Evolutionary conservation across 371 early-diverging fungal species (phyloP).

Genomic region (Mycotypha africana): DNA sequence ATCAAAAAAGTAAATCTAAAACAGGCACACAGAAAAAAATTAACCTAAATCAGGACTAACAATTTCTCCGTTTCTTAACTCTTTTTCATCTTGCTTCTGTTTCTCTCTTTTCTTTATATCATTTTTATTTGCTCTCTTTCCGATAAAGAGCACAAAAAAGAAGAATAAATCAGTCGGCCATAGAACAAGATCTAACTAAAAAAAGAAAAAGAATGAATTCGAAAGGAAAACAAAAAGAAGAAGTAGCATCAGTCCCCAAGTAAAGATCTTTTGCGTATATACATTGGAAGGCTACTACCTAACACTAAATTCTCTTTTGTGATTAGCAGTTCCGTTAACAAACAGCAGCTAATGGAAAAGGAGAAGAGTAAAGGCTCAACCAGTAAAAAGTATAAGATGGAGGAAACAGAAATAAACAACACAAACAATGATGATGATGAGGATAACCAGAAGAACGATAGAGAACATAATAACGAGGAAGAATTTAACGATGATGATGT

Average conservation of each 20-base stretch:
- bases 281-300: too few relatives aligned
- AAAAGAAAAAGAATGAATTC: slow-evolving; percentile 6
- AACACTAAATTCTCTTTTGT: too few relatives aligned
- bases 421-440: too few relatives aligned
- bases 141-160: slow-evolving; percentile 7
- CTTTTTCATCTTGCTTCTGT: too few relatives aligned
- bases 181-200: slow-evolving; percentile 1
- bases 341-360: background rate
- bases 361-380: background rate
- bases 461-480: slow-evolving; percentile 12
- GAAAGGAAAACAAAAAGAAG: slow-evolving; percentile 12
- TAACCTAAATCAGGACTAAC: slow-evolving; percentile 8
- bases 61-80: too few relatives aligned
- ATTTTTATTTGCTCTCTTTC: too few relatives aligned
- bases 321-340: too few relatives aligned
- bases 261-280: too few relatives aligned
- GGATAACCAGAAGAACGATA: background rate
- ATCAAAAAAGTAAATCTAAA: slow-evolving; percentile 6
- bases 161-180: slow-evolving; percentile 6
- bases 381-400: too few relatives aligned
- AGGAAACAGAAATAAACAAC: too few relatives aligned
- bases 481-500: slow-evolving; percentile 20
- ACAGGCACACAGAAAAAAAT: background rate
- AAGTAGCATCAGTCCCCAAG: too few relatives aligned
- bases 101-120: too few relatives aligned